phyloP scores from a whole-genome alignment of 2,329 filamentous ascomycete genomes.

The Ophiocordyceps sinensis region DNA sequence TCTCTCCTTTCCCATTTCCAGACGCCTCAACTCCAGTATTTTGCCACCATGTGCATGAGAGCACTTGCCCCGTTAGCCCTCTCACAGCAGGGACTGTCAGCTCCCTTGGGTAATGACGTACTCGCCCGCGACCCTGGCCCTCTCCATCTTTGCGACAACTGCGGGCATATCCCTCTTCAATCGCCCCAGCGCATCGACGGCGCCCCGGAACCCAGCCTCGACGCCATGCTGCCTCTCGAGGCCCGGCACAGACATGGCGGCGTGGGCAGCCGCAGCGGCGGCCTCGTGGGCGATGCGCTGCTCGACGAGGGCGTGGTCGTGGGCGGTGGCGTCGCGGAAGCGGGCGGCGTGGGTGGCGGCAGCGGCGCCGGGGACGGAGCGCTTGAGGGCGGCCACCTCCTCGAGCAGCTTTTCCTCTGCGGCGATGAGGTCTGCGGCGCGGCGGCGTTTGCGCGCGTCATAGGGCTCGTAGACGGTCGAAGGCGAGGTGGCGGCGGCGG shows the following conservation, averaged over 20 bases:
- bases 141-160: conserved; percentile 49
- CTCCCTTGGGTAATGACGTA: conserved; percentile 31
- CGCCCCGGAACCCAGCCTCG: conserved; percentile 29
- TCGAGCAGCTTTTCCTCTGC: conserved; percentile 50
- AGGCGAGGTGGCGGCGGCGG: neutral
- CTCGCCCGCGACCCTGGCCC: conserved; percentile 43
- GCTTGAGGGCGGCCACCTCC: conserved; percentile 47
- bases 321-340: conserved; percentile 22
- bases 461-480: conserved; percentile 40
- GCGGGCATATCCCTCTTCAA: conserved; percentile 47
- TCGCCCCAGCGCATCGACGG: conserved; percentile 34
- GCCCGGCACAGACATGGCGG: conserved; percentile 10
- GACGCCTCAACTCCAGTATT: no score
- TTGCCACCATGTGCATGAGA: no score
- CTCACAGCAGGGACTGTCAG: neutral
- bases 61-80: no score
- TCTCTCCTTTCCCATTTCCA: no score
- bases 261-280: conserved; percentile 8
- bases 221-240: conserved; percentile 29
- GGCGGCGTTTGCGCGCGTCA: conserved; percentile 41
- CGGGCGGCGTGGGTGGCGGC: conserved; percentile 27
- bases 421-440: conserved; percentile 44
- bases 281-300: conserved; percentile 9
- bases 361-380: conserved; percentile 30
- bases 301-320: conserved; percentile 32